Conservation (phyloP, 1,284 basidiomycete genomes). For the Microbotryum scabiosae region DNA sequence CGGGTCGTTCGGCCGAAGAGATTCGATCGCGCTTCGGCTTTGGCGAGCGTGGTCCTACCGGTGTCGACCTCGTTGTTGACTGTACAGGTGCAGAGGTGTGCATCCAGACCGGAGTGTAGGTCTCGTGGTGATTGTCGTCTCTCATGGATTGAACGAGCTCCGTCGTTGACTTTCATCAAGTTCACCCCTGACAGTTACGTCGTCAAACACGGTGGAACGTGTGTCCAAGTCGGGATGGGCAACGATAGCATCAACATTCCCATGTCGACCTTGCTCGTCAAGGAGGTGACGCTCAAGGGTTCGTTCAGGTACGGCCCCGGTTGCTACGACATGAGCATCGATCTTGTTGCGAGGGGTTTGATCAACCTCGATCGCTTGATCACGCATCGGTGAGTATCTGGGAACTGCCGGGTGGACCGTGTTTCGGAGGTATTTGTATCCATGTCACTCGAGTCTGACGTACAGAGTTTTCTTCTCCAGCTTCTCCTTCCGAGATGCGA, state of each 20-base stretch:
- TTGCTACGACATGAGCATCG: slow-evolving; percentile 52
- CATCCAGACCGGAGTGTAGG: slow-evolving; percentile 47
- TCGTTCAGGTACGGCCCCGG: slow-evolving; percentile 82
- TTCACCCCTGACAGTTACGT: slow-evolving; percentile 38
- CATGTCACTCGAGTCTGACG: too few species aligned
- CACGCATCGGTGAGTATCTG: slow-evolving; percentile 45
- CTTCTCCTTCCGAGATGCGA: slow-evolving; percentile 46
- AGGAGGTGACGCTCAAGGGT: slow-evolving; percentile 72
- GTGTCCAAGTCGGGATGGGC: slow-evolving; percentile 50
- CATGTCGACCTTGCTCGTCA: slow-evolving; percentile 52
- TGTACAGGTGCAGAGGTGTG: slow-evolving; percentile 55
- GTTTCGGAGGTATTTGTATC: too few species aligned
- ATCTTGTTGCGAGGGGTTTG: slow-evolving; percentile 47
- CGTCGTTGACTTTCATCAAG: too few species aligned
- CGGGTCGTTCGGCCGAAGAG: slow-evolving; percentile 44
- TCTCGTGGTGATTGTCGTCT: too few species aligned
- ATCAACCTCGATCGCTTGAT: slow-evolving; percentile 49
- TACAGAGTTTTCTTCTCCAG: slow-evolving; percentile 37
- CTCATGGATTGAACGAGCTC: too few species aligned
- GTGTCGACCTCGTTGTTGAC: slow-evolving; percentile 54
- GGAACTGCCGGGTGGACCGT: too few species aligned
- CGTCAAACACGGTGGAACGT: slow-evolving; percentile 62
- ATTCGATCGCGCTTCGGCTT: slow-evolving; percentile 44
- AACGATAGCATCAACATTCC: slow-evolving; percentile 40
- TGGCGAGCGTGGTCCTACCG: slow-evolving; percentile 43